A percentile compares a stretch with the other conserved stretches of the same genome.
phyloP scores from a whole-genome alignment of 225 moss, liverwort and hornwort genomes.

The Pseudoscleropodium purum region DNA sequence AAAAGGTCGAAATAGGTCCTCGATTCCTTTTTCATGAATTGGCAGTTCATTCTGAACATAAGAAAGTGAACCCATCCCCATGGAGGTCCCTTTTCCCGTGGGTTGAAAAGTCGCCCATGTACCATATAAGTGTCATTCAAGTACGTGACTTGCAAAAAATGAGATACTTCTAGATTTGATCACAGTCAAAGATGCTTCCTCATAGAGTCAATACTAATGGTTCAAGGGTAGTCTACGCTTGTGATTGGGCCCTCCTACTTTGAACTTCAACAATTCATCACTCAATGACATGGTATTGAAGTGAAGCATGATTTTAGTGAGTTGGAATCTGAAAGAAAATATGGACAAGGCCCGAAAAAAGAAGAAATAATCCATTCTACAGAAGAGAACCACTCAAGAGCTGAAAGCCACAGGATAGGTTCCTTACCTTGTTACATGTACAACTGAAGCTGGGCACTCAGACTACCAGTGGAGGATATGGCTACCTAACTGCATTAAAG shows the following conservation, averaged over 20 bases:
- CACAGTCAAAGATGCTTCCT: neutral
- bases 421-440: neutral
- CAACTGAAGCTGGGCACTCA: neutral
- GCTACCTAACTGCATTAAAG: slow-evolving; percentile 61
- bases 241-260: neutral
- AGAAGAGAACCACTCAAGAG: neutral
- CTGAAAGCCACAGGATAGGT: neutral
- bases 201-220: neutral
- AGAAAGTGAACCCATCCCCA: neutral
- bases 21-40: neutral
- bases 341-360: neutral
- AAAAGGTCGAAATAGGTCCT: neutral
- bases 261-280: neutral
- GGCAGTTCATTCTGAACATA: neutral
- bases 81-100: no score
- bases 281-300: neutral
- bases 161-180: neutral
- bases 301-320: neutral
- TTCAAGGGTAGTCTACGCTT: neutral
- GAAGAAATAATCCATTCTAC: neutral
- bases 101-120: neutral
- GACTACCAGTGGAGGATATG: slow-evolving; percentile 58
- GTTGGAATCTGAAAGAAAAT: neutral
- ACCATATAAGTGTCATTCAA: neutral
- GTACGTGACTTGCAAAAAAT: neutral